phyloP scores from a whole-genome alignment of 768 basidiomycete species.

The Leucosporidium creatinivorum region DNA sequence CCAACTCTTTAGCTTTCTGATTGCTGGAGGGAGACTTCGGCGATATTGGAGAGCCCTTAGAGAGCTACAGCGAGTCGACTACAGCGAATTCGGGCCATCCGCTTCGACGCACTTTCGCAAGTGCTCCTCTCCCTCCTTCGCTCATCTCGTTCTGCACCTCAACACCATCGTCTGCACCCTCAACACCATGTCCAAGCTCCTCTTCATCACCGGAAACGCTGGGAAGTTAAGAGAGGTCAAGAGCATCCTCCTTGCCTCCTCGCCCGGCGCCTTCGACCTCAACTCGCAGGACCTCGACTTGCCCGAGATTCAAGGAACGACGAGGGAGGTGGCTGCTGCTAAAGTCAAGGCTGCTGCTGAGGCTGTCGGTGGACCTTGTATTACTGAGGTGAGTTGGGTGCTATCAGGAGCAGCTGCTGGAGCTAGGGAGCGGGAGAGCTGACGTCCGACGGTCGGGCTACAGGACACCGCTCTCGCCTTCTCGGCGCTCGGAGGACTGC shows the following conservation, averaged over 20 bases:
- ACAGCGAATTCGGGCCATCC: too few species aligned
- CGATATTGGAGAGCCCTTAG: too few species aligned
- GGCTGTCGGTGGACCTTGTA: slow-evolving; percentile 53
- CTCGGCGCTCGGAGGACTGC: slow-evolving; percentile 77
- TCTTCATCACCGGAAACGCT: slow-evolving; percentile 71
- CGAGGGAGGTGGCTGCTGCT: slow-evolving; percentile 75
- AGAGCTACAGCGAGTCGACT: too few species aligned
- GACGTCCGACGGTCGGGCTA: slow-evolving; percentile 23
- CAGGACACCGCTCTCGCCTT: slow-evolving; percentile 92
- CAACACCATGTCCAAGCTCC: neutral
- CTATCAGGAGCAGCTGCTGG: too few species aligned
- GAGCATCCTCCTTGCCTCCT: slow-evolving; percentile 63
- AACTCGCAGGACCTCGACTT: slow-evolving; percentile 73
- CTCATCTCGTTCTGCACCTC: neutral
- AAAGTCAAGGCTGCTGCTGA: slow-evolving; percentile 84
- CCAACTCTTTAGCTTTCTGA: too few species aligned
- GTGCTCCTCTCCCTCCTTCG: neutral
- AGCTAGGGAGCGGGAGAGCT: slow-evolving; percentile 21
- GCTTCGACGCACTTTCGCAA: too few species aligned
- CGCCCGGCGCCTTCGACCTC: slow-evolving; percentile 58
- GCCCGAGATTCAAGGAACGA: slow-evolving; percentile 89
- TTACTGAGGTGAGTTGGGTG: slow-evolving; percentile 49
- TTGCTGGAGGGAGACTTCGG: too few species aligned
- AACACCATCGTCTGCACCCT: neutral
- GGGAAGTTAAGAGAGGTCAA: slow-evolving; percentile 87